A percentile compares a stretch with the other conserved stretches of the same genome.
These are phyloP conservation scores for Mycena sp. DNA, from an alignment of 1,284 basidiomycete genomes.

Conservation along the genomic window DNA sequence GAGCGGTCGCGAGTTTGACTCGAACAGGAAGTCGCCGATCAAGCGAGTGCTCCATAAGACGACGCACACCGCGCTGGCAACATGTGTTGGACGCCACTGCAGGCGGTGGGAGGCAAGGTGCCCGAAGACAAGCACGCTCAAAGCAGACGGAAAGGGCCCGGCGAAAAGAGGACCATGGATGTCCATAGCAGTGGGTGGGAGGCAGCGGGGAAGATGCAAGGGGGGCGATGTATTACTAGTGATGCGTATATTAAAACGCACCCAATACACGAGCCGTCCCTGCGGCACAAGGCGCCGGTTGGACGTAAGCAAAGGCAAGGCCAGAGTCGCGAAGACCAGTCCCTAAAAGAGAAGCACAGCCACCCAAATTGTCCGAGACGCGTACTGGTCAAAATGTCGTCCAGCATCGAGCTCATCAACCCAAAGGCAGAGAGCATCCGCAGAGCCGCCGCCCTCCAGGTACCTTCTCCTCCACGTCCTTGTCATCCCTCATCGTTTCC, in stretches of 20 bases:
- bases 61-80: not conserved
- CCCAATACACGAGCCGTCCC: conserved; percentile 16
- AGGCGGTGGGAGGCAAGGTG: not conserved
- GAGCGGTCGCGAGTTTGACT: no score
- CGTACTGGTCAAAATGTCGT: conserved; percentile 60
- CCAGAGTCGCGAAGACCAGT: not conserved
- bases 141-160: not conserved
- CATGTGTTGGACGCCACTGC: conserved; percentile 3
- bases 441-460: conserved; percentile 93
- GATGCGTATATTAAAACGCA: conserved; percentile 4
- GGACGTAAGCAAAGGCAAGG: not conserved
- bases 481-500: conserved; percentile 25
- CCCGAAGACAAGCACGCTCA: not conserved
- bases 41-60: not conserved
- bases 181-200: not conserved
- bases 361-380: conserved; percentile 15
- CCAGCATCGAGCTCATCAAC: conserved; percentile 92
- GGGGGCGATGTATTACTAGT: not conserved
- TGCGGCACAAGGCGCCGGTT: not conserved
- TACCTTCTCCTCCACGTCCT: conserved; percentile 45
- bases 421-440: conserved; percentile 96
- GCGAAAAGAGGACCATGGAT: not conserved
- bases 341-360: conserved; percentile 8
- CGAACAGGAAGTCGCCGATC: no score
- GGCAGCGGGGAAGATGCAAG: not conserved